Conservation (phyloP, 2,329 filamentous ascomycete species). For the Rhexocercosporidium sp. region DNA sequence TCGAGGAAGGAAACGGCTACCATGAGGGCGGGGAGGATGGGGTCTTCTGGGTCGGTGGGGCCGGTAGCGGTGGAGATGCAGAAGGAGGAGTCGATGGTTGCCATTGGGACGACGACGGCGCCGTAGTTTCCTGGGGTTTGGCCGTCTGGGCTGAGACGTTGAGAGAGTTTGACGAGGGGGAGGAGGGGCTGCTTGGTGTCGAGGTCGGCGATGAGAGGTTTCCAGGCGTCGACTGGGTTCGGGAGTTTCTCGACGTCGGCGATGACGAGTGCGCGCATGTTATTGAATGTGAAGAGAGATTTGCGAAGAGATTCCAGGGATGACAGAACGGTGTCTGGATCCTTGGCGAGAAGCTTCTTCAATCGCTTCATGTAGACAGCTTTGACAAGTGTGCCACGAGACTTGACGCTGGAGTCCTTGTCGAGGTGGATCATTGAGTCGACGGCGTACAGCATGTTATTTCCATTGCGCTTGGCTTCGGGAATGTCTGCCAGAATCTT, state of each 20-base stretch:
- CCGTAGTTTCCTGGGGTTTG: slow-evolving; percentile 74
- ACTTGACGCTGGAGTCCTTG: slow-evolving; percentile 76
- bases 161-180: slow-evolving; percentile 71
- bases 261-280: slow-evolving; percentile 84
- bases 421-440: slow-evolving; percentile 82
- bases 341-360: slow-evolving; percentile 77
- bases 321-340: slow-evolving; percentile 75
- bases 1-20: slow-evolving; percentile 93
- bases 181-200: slow-evolving; percentile 60
- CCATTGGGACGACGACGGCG: slow-evolving; percentile 85
- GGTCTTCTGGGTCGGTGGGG: slow-evolving; percentile 75
- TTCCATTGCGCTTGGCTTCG: slow-evolving; percentile 86
- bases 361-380: slow-evolving; percentile 86
- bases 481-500: slow-evolving; percentile 92
- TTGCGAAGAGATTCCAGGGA: slow-evolving; percentile 80
- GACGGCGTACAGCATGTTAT: slow-evolving; percentile 66
- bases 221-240: slow-evolving; percentile 81
- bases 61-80: slow-evolving; percentile 77
- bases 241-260: slow-evolving; percentile 77
- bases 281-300: slow-evolving; percentile 80
- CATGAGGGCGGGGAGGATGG: slow-evolving; percentile 80
- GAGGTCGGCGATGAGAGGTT: slow-evolving; percentile 52
- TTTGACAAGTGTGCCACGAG: slow-evolving; percentile 83
- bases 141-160: slow-evolving; percentile 78
- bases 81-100: slow-evolving; percentile 91